phyloP scores from a whole-genome alignment of 2,329 filamentous ascomycete genomes.

The Chalara sp. region DNA sequence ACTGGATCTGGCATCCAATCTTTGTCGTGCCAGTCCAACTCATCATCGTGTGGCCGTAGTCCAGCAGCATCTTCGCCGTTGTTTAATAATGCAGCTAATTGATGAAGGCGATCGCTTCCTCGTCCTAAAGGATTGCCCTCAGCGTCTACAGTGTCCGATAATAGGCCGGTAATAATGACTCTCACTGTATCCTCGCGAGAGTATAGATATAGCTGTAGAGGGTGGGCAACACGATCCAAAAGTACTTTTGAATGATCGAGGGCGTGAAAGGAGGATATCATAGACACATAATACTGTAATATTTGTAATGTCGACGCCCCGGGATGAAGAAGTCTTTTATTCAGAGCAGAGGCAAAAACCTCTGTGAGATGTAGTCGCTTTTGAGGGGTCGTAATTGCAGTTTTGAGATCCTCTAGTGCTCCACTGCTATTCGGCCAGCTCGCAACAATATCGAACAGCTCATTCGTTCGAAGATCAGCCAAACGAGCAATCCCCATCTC shows the following conservation, averaged over 20 bases:
- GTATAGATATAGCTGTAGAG: conserved; percentile 69
- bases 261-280: conserved; percentile 70
- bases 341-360: conserved; percentile 59
- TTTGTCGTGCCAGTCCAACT: conserved; percentile 87
- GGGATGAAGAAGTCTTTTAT: conserved; percentile 63
- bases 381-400: conserved; percentile 61
- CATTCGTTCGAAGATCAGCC: conserved; percentile 60
- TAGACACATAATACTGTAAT: conserved; percentile 68
- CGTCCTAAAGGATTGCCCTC: conserved; percentile 27
- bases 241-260: conserved; percentile 74
- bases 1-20: conserved; percentile 88
- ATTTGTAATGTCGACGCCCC: conserved; percentile 72
- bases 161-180: conserved; percentile 67
- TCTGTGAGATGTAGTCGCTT: conserved; percentile 64
- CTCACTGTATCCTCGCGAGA: conserved; percentile 72
- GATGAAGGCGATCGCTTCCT: conserved; percentile 48
- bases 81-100: conserved; percentile 58
- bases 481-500: conserved; percentile 63
- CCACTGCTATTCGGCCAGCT: conserved; percentile 66
- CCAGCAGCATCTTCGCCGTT: conserved; percentile 38
- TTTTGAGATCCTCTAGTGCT: conserved; percentile 67
- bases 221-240: conserved; percentile 65
- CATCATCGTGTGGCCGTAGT: conserved; percentile 53
- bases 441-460: conserved; percentile 74
- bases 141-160: conserved; percentile 50